These are phyloP conservation scores for Diaporthe citrichinensis DNA, from an alignment of 2,329 filamentous ascomycete genomes.

Conservation along the genomic window DNA sequence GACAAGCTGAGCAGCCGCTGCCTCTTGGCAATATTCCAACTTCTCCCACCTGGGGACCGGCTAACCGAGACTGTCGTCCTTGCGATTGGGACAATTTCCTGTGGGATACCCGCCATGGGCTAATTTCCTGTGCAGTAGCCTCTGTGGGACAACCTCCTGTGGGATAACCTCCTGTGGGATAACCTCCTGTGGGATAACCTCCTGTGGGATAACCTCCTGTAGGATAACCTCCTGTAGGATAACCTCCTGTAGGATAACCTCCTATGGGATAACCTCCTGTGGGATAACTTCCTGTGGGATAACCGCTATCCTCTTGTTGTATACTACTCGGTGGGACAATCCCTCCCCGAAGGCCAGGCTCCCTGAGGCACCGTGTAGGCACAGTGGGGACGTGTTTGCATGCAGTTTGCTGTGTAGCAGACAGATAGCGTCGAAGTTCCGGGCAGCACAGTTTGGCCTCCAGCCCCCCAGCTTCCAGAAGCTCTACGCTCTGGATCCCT, in stretches of 20 bases:
- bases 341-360: neutral
- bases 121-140: neutral
- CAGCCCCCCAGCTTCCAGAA: conserved; percentile 26
- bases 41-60: neutral
- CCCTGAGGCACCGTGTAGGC: neutral
- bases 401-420: neutral
- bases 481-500: conserved; percentile 14
- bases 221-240: neutral
- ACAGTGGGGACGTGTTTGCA: neutral
- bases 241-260: neutral
- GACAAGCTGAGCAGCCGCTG: conserved; percentile 26
- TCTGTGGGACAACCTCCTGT: neutral
- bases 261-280: neutral
- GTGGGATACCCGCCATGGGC: neutral
- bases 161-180: neutral
- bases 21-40: conserved; percentile 8
- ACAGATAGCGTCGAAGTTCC: neutral
- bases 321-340: neutral
- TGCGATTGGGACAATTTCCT: neutral
- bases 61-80: conserved; percentile 15
- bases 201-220: neutral
- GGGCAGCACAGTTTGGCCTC: neutral
- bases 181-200: conserved; percentile 6
- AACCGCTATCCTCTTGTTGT: neutral
- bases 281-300: no score